Evolutionary conservation across 2,329 filamentous ascomycete genomes (phyloP).

Genomic region (Sarocladium brachiariae): DNA sequence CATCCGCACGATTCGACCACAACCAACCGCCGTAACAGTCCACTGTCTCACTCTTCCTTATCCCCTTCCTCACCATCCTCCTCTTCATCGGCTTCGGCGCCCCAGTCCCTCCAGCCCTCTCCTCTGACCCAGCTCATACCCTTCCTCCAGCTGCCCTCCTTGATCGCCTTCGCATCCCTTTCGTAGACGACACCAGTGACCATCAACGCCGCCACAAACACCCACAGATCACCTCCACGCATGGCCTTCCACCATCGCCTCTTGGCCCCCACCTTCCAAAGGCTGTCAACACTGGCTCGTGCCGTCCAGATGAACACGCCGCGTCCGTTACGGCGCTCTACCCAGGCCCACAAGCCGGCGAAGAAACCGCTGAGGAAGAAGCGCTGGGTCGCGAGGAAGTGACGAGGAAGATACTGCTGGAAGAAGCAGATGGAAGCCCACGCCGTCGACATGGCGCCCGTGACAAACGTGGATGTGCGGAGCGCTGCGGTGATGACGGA

Average conservation of each 20-base stretch:
- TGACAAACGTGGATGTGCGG: conserved; percentile 65
- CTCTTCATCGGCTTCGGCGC: conserved; percentile 43
- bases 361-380: conserved; percentile 87
- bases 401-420: conserved; percentile 68
- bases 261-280: conserved; percentile 95
- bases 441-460: conserved; percentile 74
- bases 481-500: conserved; percentile 62
- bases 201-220: conserved; percentile 76
- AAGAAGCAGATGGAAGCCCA: conserved; percentile 92
- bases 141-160: conserved; percentile 62
- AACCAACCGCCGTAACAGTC: too few species aligned
- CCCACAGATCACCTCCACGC: conserved; percentile 72
- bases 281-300: conserved; percentile 68
- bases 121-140: conserved; percentile 67
- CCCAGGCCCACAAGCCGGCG: conserved; percentile 76
- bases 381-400: conserved; percentile 70
- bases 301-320: conserved; percentile 73
- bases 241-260: conserved; percentile 79
- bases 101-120: conserved; percentile 68
- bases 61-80: conserved; percentile 30
- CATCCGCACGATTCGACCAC: too few species aligned
- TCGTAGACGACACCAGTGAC: conserved; percentile 74
- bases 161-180: conserved; percentile 58
- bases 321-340: conserved; percentile 59
- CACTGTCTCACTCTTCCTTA: conserved; percentile 1